A percentile compares a stretch with the other conserved stretches of the same genome.
Evolutionary conservation across 192 early-diverging fungal genomes (phyloP).

Genomic region (Thamnidium elegans): DNA sequence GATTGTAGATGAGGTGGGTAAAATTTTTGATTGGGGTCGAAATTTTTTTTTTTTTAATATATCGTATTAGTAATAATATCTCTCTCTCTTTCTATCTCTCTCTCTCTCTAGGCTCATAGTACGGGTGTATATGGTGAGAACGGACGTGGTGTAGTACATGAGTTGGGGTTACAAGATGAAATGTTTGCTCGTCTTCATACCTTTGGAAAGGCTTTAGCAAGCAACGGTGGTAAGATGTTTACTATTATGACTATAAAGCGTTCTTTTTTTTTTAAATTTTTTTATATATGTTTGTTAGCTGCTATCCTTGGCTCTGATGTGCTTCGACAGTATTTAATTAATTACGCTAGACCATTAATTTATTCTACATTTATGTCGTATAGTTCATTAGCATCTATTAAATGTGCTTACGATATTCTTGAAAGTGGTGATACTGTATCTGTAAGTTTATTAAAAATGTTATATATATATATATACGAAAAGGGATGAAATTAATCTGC

Average conservation of each 20-base stretch:
- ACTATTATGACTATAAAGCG: not conserved
- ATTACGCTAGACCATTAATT: conserved; percentile 78
- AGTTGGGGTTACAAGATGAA: conserved; percentile 57
- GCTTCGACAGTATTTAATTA: conserved; percentile 70
- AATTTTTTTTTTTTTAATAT: conserved; percentile 7
- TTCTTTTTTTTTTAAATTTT: not conserved
- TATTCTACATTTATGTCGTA: conserved; percentile 76
- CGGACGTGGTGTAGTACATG: conserved; percentile 65
- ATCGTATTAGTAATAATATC: too few species aligned
- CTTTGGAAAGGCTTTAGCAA: conserved; percentile 80
- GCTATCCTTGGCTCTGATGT: conserved; percentile 61
- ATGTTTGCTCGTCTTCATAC: conserved; percentile 79
- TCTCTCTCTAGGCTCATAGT: conserved; percentile 59
- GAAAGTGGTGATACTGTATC: conserved; percentile 46
- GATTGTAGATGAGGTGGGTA: conserved; percentile 74
- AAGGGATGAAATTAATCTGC: too few species aligned
- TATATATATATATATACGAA: not conserved
- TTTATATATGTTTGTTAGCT: conserved; percentile 40
- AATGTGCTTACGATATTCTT: conserved; percentile 63
- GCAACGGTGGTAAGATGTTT: conserved; percentile 63
- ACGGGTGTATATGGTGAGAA: conserved; percentile 70
- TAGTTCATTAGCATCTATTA: conserved; percentile 63
- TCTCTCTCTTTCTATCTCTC: too few species aligned
- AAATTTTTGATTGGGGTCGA: not conserved
- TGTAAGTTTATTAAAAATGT: conserved; percentile 32